Percentiles rank a stretch among this genome's conserved stretches.
Conservation (phyloP, 805 yeast species). For the Candida glaebosa region DNA sequence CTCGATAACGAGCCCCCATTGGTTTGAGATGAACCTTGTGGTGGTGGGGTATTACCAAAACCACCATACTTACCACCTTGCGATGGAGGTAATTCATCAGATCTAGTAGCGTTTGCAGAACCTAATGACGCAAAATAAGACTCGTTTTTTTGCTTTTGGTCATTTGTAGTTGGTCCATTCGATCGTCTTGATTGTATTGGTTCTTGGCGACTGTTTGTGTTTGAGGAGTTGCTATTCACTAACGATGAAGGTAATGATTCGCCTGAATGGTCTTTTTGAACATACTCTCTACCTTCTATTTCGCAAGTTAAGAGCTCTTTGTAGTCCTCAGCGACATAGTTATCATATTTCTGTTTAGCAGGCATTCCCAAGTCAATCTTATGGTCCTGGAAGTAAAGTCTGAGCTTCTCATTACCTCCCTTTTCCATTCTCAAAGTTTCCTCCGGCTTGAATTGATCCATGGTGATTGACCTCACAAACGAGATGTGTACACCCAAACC, state of each 20-base stretch:
- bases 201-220: constrained; percentile 15
- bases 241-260: constrained; percentile 33
- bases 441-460: constrained; percentile 97
- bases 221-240: constrained; percentile 3
- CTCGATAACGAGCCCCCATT: constrained; percentile 45
- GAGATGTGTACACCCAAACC: constrained; percentile 96
- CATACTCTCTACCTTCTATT: constrained; percentile 70
- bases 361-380: constrained; percentile 67
- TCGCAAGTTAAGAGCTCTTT: constrained; percentile 73
- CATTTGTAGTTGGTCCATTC: constrained; percentile 22
- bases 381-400: constrained; percentile 61
- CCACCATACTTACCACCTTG: constrained; percentile 94
- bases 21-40: constrained; percentile 21
- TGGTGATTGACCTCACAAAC: constrained; percentile 92
- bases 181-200: constrained; percentile 38
- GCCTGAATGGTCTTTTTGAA: constrained; percentile 58
- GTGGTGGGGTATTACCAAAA: constrained; percentile 77
- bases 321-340: constrained; percentile 92
- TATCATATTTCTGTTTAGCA: constrained; percentile 75
- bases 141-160: constrained; percentile 64
- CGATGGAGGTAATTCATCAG: constrained; percentile 81
- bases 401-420: constrained; percentile 86
- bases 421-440: constrained; percentile 87
- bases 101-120: constrained; percentile 62
- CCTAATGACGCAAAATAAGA: constrained; percentile 81